A percentile compares a stretch with the other conserved stretches of the same genome.
Conservation (phyloP, 2,329 filamentous ascomycete genomes). For the Coniella lustricola region DNA sequence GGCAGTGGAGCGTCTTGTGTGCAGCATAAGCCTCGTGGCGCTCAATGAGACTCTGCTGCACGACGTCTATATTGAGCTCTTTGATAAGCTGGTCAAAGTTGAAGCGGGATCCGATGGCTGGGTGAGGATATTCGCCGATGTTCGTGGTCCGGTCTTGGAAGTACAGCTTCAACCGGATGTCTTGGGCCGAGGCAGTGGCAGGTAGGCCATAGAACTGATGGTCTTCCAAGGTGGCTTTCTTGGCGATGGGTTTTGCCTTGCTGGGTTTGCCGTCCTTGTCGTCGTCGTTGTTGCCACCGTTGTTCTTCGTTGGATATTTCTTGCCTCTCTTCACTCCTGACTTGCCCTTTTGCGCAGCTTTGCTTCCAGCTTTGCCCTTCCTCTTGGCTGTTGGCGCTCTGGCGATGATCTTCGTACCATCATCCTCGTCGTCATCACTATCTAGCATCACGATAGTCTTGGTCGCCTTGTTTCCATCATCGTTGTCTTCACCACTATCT, state of each 20-base stretch:
- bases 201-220: conserved; percentile 4
- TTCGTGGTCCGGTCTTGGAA: conserved; percentile 3
- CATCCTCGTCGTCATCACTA: too few species aligned
- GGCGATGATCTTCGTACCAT: too few species aligned
- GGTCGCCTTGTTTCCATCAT: too few species aligned
- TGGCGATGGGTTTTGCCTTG: not conserved
- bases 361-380: too few species aligned
- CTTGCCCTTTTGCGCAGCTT: too few species aligned
- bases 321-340: too few species aligned
- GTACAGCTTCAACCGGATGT: not conserved
- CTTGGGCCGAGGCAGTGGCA: not conserved
- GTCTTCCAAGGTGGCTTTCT: not conserved
- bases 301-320: not conserved
- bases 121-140: not conserved
- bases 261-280: not conserved
- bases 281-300: not conserved
- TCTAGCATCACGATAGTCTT: too few species aligned
- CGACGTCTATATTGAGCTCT: conserved; percentile 1
- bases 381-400: too few species aligned
- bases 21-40: not conserved
- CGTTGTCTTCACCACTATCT: too few species aligned
- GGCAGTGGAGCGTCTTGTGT: not conserved
- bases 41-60: not conserved
- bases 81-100: conserved; percentile 8
- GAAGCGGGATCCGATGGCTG: conserved; percentile 12